These are phyloP conservation scores for Monilinia fructigena DNA, from an alignment of 2,329 filamentous ascomycete genomes.

Conservation along the genomic window DNA sequence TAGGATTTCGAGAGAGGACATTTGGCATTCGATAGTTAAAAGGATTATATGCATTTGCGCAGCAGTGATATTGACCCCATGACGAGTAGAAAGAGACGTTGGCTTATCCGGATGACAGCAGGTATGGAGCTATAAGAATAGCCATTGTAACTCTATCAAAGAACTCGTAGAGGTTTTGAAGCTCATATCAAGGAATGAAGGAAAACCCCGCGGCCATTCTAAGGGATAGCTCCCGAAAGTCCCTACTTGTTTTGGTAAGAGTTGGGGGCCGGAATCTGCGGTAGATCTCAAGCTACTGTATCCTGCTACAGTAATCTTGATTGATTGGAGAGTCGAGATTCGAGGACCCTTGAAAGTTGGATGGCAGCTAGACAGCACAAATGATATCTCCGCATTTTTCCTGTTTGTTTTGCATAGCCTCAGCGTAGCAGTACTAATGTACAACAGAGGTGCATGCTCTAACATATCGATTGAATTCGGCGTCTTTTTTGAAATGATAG, in stretches of 20 bases:
- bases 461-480: neutral
- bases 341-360: conserved; percentile 1
- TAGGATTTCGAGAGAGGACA: neutral
- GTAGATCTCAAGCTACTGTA: conserved; percentile 10
- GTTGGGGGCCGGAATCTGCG: conserved; percentile 4
- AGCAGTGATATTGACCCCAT: conserved; percentile 13
- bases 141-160: conserved; percentile 8
- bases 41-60: conserved; percentile 15
- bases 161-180: conserved; percentile 4
- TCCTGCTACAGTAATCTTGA: neutral
- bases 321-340: neutral
- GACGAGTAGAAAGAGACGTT: neutral
- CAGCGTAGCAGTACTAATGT: conserved; percentile 16
- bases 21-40: conserved; percentile 13
- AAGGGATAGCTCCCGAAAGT: conserved; percentile 3
- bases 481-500: neutral
- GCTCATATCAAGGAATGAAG: conserved; percentile 14
- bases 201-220: conserved; percentile 17
- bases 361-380: conserved; percentile 2
- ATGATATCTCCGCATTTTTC: conserved; percentile 14
- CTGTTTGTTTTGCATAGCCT: conserved; percentile 20
- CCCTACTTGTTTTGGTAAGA: neutral
- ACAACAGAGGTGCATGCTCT: neutral
- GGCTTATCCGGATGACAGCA: conserved; percentile 17
- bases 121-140: conserved; percentile 9